Percentiles rank a stretch among this genome's conserved stretches.
Conservation (phyloP, 495 filamentous ascomycete genomes). For the Podospora pseudoanserina region DNA sequence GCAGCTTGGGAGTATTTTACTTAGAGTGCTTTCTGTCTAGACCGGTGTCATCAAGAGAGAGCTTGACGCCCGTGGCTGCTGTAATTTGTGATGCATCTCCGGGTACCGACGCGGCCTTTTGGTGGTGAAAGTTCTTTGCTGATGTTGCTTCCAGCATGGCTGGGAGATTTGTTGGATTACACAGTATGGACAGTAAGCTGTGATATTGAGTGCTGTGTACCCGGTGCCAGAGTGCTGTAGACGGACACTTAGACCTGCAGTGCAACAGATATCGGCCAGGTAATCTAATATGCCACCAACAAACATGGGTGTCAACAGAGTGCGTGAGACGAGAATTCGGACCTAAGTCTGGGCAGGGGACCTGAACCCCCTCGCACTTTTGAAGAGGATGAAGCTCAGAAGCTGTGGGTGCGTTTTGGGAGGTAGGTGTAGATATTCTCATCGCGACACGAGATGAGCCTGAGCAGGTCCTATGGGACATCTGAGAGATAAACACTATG, state of each 20-base stretch:
- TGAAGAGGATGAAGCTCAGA: background rate
- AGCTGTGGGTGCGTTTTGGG: background rate
- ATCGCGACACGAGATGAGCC: too few relatives aligned
- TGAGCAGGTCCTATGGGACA: too few relatives aligned
- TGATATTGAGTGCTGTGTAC: background rate
- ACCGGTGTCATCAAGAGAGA: slow-evolving; percentile 10
- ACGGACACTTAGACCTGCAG: background rate
- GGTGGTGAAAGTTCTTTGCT: background rate
- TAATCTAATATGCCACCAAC: background rate
- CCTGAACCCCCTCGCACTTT: background rate
- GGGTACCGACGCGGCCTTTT: too few relatives aligned
- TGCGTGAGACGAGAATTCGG: background rate
- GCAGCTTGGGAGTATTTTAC: slow-evolving; percentile 34
- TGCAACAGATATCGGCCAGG: background rate
- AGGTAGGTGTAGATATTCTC: background rate
- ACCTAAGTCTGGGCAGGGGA: background rate
- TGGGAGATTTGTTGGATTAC: background rate
- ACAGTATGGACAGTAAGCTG: background rate
- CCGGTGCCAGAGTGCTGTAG: background rate
- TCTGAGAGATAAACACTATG: background rate
- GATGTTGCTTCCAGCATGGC: background rate
- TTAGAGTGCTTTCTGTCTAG: background rate
- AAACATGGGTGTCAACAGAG: background rate
- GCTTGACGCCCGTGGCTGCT: background rate
- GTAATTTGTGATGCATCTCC: background rate